Percentiles rank a stretch among this genome's conserved stretches.
phyloP scores from a whole-genome alignment of 1,284 basidiomycete genomes.

The Moesziomyces sp. region DNA sequence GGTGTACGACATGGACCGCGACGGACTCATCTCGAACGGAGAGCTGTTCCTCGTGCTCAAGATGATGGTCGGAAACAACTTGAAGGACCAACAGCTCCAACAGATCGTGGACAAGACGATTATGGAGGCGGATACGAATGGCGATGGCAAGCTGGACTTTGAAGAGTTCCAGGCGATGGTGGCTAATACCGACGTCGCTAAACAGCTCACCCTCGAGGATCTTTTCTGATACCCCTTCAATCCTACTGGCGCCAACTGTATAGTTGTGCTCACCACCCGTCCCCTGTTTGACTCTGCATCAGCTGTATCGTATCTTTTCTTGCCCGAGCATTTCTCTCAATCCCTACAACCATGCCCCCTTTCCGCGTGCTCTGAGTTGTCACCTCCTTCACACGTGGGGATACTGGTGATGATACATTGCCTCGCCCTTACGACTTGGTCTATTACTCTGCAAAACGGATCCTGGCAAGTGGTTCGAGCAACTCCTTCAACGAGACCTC shows the following conservation, averaged over 20 bases:
- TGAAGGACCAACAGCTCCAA: conserved; percentile 99
- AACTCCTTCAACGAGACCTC: conserved; percentile 13
- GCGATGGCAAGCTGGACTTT: conserved; percentile 94
- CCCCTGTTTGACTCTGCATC: too few species aligned
- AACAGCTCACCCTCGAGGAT: conserved; percentile 96
- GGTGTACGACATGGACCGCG: conserved; percentile 98
- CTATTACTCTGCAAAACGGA: conserved; percentile 17
- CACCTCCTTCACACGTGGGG: too few species aligned
- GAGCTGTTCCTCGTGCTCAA: conserved; percentile 97
- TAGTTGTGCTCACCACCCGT: background rate
- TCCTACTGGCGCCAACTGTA: too few species aligned
- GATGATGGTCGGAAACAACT: conserved; percentile 99
- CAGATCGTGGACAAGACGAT: conserved; percentile 99
- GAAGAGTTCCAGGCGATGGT: conserved; percentile 98
- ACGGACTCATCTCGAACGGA: conserved; percentile 97
- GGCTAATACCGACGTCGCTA: conserved; percentile 95
- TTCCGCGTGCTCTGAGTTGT: too few species aligned
- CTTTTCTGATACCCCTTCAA: conserved; percentile 20
- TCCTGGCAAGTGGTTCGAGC: conserved; percentile 41
- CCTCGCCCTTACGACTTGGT: background rate
- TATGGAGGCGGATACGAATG: conserved; percentile 98
- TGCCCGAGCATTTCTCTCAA: too few species aligned
- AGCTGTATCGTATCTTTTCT: conserved; percentile 3
- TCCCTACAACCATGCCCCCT: too few species aligned
- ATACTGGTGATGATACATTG: too few species aligned